phyloP scores from a whole-genome alignment of 805 yeast species.

The Candida anglica region DNA sequence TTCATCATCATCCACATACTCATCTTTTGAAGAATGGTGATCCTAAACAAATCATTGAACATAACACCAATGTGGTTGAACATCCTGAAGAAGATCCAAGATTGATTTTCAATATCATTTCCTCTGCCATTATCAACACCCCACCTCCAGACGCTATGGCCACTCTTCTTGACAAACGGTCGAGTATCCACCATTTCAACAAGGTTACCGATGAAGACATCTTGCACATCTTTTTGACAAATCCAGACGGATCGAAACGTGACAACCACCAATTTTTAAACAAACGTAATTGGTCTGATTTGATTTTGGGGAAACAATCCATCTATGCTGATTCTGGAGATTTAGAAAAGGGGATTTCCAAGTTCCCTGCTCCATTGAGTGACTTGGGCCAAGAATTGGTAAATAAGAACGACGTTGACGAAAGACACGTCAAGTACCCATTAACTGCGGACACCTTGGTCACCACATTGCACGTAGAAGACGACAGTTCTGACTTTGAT shows the following conservation, averaged over 20 bases:
- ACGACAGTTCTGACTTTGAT: slow-evolving; percentile 42
- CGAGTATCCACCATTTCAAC: slow-evolving; percentile 66
- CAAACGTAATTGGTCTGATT: slow-evolving; percentile 69
- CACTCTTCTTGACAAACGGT: slow-evolving; percentile 59
- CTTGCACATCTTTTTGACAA: slow-evolving; percentile 63
- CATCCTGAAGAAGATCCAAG: slow-evolving; percentile 69
- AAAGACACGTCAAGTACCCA: slow-evolving; percentile 47
- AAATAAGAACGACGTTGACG: slow-evolving; percentile 14
- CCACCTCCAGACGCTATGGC: slow-evolving; percentile 94
- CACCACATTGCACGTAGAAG: slow-evolving; percentile 72
- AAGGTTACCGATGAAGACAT: slow-evolving; percentile 70
- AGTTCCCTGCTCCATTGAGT: slow-evolving; percentile 42
- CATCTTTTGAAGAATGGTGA: slow-evolving; percentile 18
- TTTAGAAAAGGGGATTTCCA: slow-evolving; percentile 15
- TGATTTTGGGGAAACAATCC: slow-evolving; percentile 48
- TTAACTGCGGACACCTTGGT: slow-evolving; percentile 54
- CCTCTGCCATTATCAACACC: slow-evolving; percentile 87
- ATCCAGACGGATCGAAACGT: slow-evolving; percentile 50
- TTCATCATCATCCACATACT: slow-evolving; percentile 40
- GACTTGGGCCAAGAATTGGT: slow-evolving; percentile 7
- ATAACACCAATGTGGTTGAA: slow-evolving; percentile 36
- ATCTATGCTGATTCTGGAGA: slow-evolving; percentile 14
- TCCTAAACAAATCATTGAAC: slow-evolving; percentile 24
- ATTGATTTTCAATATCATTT: slow-evolving; percentile 75
- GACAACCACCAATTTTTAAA: slow-evolving; percentile 54